phyloP scores from a whole-genome alignment of 768 basidiomycete species.

The Mycena leptocephala region DNA sequence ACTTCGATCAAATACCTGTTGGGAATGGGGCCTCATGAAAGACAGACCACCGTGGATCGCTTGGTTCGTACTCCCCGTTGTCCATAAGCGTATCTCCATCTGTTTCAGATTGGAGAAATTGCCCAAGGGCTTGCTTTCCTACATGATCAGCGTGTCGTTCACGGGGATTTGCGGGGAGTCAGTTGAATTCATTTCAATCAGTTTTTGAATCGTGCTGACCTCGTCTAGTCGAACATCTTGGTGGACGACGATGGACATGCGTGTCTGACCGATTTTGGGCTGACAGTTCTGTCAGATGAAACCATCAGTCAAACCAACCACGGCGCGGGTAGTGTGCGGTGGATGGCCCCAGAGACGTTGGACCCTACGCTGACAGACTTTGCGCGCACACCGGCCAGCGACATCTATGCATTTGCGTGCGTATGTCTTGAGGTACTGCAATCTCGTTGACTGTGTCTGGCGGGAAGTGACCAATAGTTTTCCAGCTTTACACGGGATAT shows the following conservation, averaged over 20 bases:
- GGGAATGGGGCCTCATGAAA: background rate
- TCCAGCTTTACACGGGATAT: slow-evolving; percentile 18
- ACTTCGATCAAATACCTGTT: no score
- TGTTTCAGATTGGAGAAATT: slow-evolving; percentile 31
- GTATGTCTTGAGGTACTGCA: slow-evolving; percentile 23
- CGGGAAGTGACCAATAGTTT: background rate
- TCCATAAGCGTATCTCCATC: background rate
- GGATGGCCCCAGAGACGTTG: no score
- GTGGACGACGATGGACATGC: slow-evolving; percentile 23
- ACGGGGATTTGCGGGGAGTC: slow-evolving; percentile 36
- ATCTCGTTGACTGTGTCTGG: background rate
- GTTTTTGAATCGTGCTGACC: no score
- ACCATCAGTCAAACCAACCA: slow-evolving; percentile 2
- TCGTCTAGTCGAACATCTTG: slow-evolving; percentile 36
- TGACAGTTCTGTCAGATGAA: slow-evolving; percentile 25
- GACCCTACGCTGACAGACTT: slow-evolving; percentile 10
- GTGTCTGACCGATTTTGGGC: slow-evolving; percentile 36
- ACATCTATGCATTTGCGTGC: slow-evolving; percentile 30
- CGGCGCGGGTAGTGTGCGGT: slow-evolving; percentile 25
- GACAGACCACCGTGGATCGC: slow-evolving; percentile 17
- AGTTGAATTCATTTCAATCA: background rate
- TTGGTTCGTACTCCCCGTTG: slow-evolving; percentile 6
- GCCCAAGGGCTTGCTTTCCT: slow-evolving; percentile 31
- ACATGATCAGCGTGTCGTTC: slow-evolving; percentile 33
- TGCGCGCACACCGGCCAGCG: slow-evolving; percentile 11